These are phyloP conservation scores for Aspergillus japonicus DNA, from an alignment of 2,329 filamentous ascomycete species.

Conservation along the genomic window DNA sequence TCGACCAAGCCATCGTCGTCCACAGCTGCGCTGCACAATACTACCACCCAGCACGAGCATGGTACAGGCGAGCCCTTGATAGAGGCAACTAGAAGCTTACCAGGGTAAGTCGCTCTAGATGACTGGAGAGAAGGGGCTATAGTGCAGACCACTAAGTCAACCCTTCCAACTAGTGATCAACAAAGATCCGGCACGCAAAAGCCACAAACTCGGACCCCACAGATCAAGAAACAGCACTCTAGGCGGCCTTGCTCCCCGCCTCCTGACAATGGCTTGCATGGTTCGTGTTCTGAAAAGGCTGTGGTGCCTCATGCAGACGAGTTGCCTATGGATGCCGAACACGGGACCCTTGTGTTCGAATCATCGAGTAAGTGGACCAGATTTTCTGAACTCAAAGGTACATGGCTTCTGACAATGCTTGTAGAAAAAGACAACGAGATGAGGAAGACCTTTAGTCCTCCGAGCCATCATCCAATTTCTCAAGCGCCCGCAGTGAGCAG, in stretches of 20 bases:
- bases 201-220: not conserved
- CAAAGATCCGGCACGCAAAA: not conserved
- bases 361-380: not conserved
- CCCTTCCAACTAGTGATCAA: not conserved
- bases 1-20: constrained; percentile 11
- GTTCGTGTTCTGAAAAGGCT: not conserved
- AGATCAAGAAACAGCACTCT: not conserved
- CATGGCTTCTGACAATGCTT: not conserved
- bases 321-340: not conserved
- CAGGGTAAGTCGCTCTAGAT: not conserved
- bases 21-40: not conserved
- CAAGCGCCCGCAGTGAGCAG: not conserved
- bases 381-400: not conserved
- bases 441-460: not conserved
- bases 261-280: not conserved
- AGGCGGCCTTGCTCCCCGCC: not conserved
- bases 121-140: not conserved
- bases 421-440: not conserved
- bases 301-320: not conserved
- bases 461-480: not conserved
- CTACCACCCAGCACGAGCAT: not conserved
- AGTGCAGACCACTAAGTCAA: not conserved
- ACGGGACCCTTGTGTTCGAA: not conserved
- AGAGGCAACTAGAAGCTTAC: not conserved
- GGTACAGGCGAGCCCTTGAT: not conserved